A percentile compares a stretch with the other conserved stretches of the same genome.
Conservation (phyloP, 2,329 filamentous ascomycete genomes). For the Paecilomyces sp. region DNA sequence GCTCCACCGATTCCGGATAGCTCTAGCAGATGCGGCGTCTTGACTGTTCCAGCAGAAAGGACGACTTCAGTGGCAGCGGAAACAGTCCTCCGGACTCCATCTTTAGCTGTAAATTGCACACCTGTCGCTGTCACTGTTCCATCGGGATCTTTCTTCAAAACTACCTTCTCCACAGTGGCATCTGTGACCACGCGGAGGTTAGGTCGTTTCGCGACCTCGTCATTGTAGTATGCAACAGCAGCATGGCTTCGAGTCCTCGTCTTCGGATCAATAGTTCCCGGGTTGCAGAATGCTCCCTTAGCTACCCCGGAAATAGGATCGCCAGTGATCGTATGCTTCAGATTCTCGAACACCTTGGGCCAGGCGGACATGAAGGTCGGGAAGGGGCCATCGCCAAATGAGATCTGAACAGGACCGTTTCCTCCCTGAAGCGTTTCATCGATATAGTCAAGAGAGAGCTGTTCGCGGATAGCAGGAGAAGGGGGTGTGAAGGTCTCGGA, state of each 20-base stretch:
- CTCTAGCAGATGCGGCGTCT: constrained; percentile 40
- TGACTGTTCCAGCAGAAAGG: constrained; percentile 39
- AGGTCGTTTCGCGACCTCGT: constrained; percentile 3
- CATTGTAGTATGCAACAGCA: constrained; percentile 8
- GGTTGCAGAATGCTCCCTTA: constrained; percentile 29
- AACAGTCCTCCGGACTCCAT: neutral
- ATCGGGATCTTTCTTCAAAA: constrained; percentile 2
- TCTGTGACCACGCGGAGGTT: constrained; percentile 13
- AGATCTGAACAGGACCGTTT: constrained; percentile 9
- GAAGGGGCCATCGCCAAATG: constrained; percentile 5
- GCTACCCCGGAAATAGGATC: constrained; percentile 29
- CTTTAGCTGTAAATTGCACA: constrained; percentile 31
- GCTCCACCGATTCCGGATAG: constrained; percentile 38
- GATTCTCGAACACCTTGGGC: constrained; percentile 9
- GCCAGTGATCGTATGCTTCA: constrained; percentile 6
- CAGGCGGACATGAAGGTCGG: constrained; percentile 8
- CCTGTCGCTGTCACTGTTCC: constrained; percentile 26
- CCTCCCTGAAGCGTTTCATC: constrained; percentile 2
- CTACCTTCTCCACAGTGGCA: constrained; percentile 7
- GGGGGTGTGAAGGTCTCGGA: constrained; percentile 24
- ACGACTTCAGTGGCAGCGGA: constrained; percentile 37
- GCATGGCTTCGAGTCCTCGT: constrained; percentile 12
- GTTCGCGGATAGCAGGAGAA: constrained; percentile 2
- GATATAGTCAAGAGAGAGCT: constrained; percentile 5
- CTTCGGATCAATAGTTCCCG: constrained; percentile 15